These are phyloP conservation scores for Pestalotiopsis sp. DNA, from an alignment of 2,329 filamentous ascomycete species.

Conservation along the genomic window DNA sequence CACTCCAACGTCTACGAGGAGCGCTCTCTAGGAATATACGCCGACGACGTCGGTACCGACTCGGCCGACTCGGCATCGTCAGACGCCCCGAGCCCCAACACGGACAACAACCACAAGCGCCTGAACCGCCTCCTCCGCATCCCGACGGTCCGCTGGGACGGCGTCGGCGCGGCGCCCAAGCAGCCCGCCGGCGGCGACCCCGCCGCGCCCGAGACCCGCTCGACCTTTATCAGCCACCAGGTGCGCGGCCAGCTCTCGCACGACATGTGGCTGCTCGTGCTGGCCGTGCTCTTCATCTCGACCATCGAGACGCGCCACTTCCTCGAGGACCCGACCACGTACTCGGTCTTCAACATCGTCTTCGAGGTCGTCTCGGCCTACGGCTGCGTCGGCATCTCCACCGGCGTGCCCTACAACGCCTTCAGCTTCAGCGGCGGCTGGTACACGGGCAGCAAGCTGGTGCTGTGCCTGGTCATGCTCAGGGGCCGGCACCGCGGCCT, in stretches of 20 bases:
- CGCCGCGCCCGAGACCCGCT: constrained; percentile 35
- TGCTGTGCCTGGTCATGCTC: constrained; percentile 60
- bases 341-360: constrained; percentile 62
- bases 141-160: constrained; percentile 37
- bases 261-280: constrained; percentile 67
- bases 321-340: constrained; percentile 50
- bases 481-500: constrained; percentile 59
- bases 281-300: constrained; percentile 62
- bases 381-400: constrained; percentile 63
- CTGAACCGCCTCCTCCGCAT: constrained; percentile 39
- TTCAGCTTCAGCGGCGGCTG: constrained; percentile 60
- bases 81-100: too few relatives aligned
- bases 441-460: constrained; percentile 58
- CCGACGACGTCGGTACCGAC: constrained; percentile 21
- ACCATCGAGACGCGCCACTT: constrained; percentile 63
- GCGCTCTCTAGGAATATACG: constrained; percentile 64
- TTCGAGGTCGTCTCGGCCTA: constrained; percentile 63
- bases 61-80: too few relatives aligned
- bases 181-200: constrained; percentile 19
- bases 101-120: constrained; percentile 20
- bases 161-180: constrained; percentile 41
- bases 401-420: constrained; percentile 55
- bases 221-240: constrained; percentile 57
- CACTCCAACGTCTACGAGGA: constrained; percentile 76
- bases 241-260: constrained; percentile 67